phyloP scores from a whole-genome alignment of 306 rosid species.

The Gillenia trifoliata region DNA sequence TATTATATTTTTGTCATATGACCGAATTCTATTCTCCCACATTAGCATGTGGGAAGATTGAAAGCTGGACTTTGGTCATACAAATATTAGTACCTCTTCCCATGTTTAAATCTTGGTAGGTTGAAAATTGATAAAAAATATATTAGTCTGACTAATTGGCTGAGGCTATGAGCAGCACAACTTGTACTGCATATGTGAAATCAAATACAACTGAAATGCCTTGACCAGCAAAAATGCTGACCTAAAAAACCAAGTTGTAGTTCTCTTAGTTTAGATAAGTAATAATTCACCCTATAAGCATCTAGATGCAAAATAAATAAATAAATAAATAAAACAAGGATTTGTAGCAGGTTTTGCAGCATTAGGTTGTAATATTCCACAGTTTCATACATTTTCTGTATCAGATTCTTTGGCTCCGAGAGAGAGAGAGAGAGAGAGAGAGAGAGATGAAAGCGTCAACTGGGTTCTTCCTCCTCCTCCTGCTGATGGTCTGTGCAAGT shows the following conservation, averaged over 20 bases:
- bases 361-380: neutral
- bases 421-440: neutral
- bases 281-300: neutral
- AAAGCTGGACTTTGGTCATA: too few species aligned
- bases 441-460: constrained; percentile 20
- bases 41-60: too few species aligned
- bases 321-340: neutral
- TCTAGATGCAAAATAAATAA: too few species aligned
- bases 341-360: neutral
- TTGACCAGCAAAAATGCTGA: neutral
- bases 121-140: neutral
- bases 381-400: neutral
- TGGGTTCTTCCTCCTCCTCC: constrained; percentile 11
- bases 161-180: neutral
- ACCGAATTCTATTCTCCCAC: too few species aligned
- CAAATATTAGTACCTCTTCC: too few species aligned
- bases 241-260: neutral
- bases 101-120: neutral
- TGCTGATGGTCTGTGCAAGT: constrained; percentile 17
- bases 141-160: neutral
- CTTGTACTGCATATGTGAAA: neutral
- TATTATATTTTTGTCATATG: too few species aligned
- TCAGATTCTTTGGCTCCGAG: neutral
- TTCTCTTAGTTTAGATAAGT: neutral
- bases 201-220: neutral